Base-by-base conservation (phyloP, 2,329 filamentous ascomycete genomes). In the Phaeosphaeria sp. region DNA sequence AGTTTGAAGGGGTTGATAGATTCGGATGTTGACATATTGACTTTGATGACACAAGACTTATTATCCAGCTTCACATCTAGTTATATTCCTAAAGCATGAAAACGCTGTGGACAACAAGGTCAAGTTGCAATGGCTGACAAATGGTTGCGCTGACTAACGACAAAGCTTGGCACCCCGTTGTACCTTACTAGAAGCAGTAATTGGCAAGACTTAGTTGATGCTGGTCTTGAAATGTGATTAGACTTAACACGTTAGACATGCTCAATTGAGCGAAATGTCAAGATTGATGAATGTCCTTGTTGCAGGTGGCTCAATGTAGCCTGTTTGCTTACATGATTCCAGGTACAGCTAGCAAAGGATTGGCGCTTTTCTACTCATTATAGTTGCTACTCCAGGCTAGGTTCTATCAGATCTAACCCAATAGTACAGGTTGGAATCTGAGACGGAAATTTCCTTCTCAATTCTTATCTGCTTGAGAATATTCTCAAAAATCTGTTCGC, bases 1-100 rank as follows among this genome's bases (percentile, higher is more conserved):
- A 65, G 30, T 25, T 54, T 58, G 56, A 58, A 62, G 44, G 62
- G 54, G 6, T 63, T 23, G 57, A 63, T 63, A 43, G 46, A 52
- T 30, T 55, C 41, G 47, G 56, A 53, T 51, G 53, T 48, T 44
- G 56, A 18, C 56, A 50, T 56, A 13, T 36, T 36, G 30, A 36
- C n/a, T 36, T 36, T 11, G 7, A 36, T 36, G 6, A 13, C 30
- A 36, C 30, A 36, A 36, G 9, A 36, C 30, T 36, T 13, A 36
- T 13, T 36, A 36, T 13, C 13, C 30, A 36, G 25, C 25, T 9
- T 27, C 25, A 27, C 3, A 3, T 3, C 30, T 7, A 36, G 3
- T 36, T 36, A 36, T 36, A 36, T 36, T 36, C 3, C 30, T 27
- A 9, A 36, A 7, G 13, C 13, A 7, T 15, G 13, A 36, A 11